phyloP scores from a whole-genome alignment of 352 stramenopile species.

The Phytopythium kandeliae region DNA sequence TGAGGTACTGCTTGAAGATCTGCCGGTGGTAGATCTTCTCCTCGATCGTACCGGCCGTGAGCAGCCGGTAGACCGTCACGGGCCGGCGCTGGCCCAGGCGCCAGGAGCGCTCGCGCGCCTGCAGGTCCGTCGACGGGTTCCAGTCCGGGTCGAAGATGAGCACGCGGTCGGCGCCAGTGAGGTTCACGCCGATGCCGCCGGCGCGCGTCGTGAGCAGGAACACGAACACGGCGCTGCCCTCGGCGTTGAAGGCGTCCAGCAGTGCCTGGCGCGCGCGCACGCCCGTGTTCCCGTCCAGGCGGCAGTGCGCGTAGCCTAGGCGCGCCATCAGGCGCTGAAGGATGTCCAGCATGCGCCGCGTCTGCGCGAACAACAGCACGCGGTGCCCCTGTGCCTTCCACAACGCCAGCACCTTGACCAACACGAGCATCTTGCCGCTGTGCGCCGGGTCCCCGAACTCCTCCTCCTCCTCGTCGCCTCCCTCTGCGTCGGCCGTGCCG shows the following conservation, averaged over 20 bases:
- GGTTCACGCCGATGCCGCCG: conserved; percentile 96
- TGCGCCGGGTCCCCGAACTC: conserved; percentile 48
- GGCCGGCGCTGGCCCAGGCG: conserved; percentile 88
- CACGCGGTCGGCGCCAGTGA: conserved; percentile 95
- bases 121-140: conserved; percentile 97
- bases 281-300: conserved; percentile 96
- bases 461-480: conserved; percentile 18
- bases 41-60: conserved; percentile 98
- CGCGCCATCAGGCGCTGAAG: conserved; percentile 90
- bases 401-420: conserved; percentile 92
- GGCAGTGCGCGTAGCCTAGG: conserved; percentile 87
- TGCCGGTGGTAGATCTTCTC: conserved; percentile 99
- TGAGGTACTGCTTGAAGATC: conserved; percentile 99
- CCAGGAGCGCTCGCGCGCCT: conserved; percentile 97
- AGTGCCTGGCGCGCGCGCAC: conserved; percentile 91
- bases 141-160: conserved; percentile 99
- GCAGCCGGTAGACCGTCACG: conserved; percentile 89
- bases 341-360: conserved; percentile 96
- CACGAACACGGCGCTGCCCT: conserved; percentile 69
- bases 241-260: conserved; percentile 95
- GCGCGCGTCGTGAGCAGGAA: conserved; percentile 86
- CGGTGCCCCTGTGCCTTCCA: conserved; percentile 96
- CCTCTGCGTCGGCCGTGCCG: too few species aligned
- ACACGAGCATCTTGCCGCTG: conserved; percentile 96
- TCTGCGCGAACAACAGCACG: conserved; percentile 98